These are phyloP conservation scores for Capsicum baccatum DNA, from an alignment of 257 asterid species.

Conservation along the genomic window DNA sequence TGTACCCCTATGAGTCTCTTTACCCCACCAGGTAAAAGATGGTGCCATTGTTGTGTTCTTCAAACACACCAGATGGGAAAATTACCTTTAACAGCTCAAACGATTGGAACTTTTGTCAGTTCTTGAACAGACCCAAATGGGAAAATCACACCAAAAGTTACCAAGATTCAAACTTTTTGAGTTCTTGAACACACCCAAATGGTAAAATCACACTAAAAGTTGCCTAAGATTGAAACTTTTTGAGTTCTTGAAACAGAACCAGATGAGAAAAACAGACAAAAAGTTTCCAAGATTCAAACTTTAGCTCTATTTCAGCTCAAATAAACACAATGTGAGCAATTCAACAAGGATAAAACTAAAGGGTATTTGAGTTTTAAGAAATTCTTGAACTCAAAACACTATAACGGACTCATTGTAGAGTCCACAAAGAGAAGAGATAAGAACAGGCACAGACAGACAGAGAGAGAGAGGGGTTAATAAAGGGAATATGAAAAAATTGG, in stretches of 20 bases:
- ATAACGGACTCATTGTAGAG: neutral
- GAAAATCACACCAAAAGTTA: neutral
- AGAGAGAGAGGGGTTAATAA: neutral
- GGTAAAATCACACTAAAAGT: no score
- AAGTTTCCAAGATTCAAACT: no score
- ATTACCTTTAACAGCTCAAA: neutral
- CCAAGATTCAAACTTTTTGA: no score
- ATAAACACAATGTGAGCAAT: no score
- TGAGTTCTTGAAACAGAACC: no score
- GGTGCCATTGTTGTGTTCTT: constrained; percentile 63
- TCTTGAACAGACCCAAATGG: neutral
- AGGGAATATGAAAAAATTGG: neutral
- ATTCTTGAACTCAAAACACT: neutral
- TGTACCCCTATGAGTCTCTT: constrained; percentile 73
- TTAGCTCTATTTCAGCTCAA: no score
- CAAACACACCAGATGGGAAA: constrained; percentile 23
- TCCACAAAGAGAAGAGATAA: neutral
- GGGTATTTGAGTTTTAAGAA: no score
- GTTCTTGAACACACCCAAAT: no score
- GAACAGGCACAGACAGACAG: neutral
- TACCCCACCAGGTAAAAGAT: constrained; percentile 70
- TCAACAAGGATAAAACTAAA: no score
- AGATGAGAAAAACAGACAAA: no score
- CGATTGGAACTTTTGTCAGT: neutral
- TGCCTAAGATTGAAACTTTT: no score